phyloP scores from a whole-genome alignment of 345 rosid species.

The Pistacia integerrima region DNA sequence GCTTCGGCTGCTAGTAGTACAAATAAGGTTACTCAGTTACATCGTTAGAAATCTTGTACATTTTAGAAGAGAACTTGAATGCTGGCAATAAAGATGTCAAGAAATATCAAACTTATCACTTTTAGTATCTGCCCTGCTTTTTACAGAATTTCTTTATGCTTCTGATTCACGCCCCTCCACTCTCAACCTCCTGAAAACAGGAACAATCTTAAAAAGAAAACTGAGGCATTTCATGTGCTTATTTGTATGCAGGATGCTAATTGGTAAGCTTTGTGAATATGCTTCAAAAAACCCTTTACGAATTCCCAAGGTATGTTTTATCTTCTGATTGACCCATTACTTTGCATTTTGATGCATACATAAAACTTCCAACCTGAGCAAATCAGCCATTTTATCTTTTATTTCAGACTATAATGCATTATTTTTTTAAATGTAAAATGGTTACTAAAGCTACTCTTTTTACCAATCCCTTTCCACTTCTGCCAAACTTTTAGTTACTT shows the following conservation, averaged over 20 bases:
- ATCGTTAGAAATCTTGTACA: not conserved
- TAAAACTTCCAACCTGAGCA: not conserved
- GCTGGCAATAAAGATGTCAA: not conserved
- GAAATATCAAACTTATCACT: conserved; percentile 1
- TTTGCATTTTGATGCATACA: conserved; percentile 6
- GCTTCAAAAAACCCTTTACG: conserved; percentile 85
- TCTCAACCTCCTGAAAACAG: not conserved
- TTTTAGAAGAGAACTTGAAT: not conserved
- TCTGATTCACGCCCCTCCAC: not conserved
- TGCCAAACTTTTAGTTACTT: not conserved
- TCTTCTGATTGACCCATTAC: conserved; percentile 14
- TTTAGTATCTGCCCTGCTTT: not conserved
- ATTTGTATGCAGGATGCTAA: conserved; percentile 59
- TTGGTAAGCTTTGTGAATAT: conserved; percentile 93
- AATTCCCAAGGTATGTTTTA: conserved; percentile 73
- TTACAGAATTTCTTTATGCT: conserved; percentile 9
- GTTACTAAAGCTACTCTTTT: not conserved
- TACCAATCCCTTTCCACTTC: not conserved
- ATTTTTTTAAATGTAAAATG: not conserved
- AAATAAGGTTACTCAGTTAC: not conserved
- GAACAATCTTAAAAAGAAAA: not conserved
- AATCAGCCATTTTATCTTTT: not conserved
- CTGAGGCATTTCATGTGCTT: too few relatives aligned
- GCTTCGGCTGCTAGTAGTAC: not conserved
- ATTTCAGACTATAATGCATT: not conserved